Evolutionary conservation across 306 rosid genomes (phyloP).

Genomic region (Lablab purpureus): DNA sequence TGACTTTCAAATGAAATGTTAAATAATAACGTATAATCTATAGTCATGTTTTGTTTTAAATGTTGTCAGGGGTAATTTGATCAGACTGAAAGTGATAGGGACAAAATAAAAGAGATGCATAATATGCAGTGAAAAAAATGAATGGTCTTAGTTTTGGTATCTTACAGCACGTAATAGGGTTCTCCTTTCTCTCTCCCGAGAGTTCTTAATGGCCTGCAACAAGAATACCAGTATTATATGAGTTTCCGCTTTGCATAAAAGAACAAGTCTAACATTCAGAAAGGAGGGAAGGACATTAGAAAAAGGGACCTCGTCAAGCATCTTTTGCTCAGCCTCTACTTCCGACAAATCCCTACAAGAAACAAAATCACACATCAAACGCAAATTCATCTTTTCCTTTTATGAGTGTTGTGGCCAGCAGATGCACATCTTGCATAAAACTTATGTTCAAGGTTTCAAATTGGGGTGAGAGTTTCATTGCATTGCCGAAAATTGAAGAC

Average conservation of each 20-base stretch:
- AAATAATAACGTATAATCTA: background rate
- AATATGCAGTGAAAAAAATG: conserved; percentile 2
- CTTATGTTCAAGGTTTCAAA: background rate
- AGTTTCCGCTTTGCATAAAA: conserved; percentile 29
- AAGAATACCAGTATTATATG: conserved; percentile 35
- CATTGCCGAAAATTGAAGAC: background rate
- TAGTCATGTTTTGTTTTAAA: background rate
- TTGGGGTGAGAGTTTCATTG: background rate
- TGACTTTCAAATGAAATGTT: conserved; percentile 32
- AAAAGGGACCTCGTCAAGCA: conserved; percentile 78
- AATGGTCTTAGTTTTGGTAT: conserved; percentile 26
- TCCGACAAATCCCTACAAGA: conserved; percentile 70
- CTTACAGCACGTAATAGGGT: conserved; percentile 83
- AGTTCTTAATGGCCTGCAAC: conserved; percentile 75
- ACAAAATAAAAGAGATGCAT: conserved; percentile 12
- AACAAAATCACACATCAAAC: conserved; percentile 15
- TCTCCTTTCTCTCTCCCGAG: conserved; percentile 89
- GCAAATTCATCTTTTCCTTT: background rate
- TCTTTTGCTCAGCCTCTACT: conserved; percentile 89
- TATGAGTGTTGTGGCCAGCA: conserved; percentile 7
- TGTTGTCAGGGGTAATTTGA: conserved; percentile 3
- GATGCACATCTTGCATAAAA: conserved; percentile 12
- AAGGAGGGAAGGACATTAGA: background rate
- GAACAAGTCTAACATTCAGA: conserved; percentile 28
- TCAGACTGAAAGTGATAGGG: background rate